Base-by-base conservation (phyloP, 2,329 filamentous ascomycete species). In the Penicillium sp. region DNA sequence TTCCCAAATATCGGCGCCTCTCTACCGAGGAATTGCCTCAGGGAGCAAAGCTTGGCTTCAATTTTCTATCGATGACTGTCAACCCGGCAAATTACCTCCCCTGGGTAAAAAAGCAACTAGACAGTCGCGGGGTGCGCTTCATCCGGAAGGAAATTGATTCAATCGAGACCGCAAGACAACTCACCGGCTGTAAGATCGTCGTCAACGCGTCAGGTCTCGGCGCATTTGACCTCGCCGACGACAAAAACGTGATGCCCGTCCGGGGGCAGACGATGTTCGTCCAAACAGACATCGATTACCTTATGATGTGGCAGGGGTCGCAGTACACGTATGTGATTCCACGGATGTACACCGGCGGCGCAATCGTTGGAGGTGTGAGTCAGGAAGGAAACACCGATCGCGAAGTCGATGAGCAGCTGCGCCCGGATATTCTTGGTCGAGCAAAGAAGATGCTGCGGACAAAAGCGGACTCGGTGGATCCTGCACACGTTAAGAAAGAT, bases 171-270 rank as follows among this genome's bases (percentile, higher is more conserved):
- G 57, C 54, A 1, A 40, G 40, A 18, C 16, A 27, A 2, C 40
- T 58, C 10, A 49, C 46, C 1, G 41, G 47, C 19, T 16, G 19
- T 10, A 32, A 54, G 4, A 16, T 58, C 7, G 40, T 62, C 29
- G 56, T 65, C 0, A 53, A 65, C 32, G 61, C 61, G 9, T 57
- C 62, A 2, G 62, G 62, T 1, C 47, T 64, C 5, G 61, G 58
- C 7, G 56, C 60, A 14, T 53, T 41, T 23, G 5, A 52, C 16
- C 55, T 62, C 18, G 55, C 54, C 5, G 36, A 67, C 61, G 19
- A 71, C 64, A 26, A 65, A 58, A 57, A 71, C 61, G 70, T 72
- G 59, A 55, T 66, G 59, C 51, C 68, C 55, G 53, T 68, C 64
- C 27, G 69, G 59, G 45, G 65, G 9, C 62, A 64, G 41, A 64